These are phyloP conservation scores for Sonneratia alba DNA, from an alignment of 345 rosid genomes.

Conservation along the genomic window DNA sequence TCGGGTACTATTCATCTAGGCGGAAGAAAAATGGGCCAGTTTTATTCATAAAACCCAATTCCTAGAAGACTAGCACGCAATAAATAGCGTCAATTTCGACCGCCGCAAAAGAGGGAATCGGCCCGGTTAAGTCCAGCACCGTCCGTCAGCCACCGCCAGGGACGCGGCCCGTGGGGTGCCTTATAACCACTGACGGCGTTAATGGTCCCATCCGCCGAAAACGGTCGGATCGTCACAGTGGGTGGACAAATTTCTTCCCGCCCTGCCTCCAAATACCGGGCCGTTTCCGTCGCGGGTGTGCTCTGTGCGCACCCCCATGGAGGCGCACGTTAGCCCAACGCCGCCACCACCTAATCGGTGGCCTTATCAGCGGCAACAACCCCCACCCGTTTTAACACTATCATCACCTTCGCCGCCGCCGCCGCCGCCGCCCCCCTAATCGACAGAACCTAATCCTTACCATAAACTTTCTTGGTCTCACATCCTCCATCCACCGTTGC, in stretches of 20 bases:
- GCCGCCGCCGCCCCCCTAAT: conserved; percentile 26
- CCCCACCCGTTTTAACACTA: conserved; percentile 3
- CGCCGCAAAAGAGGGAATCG: neutral
- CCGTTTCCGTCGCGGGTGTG: conserved; percentile 3
- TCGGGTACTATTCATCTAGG: no score
- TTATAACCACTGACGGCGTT: conserved; percentile 6
- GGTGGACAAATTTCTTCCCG: neutral
- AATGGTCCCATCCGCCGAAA: neutral
- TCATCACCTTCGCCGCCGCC: conserved; percentile 29
- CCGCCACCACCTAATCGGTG: conserved; percentile 12
- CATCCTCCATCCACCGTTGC: conserved; percentile 9
- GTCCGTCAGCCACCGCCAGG: neutral
- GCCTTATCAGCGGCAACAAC: neutral
- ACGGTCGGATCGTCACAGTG: neutral
- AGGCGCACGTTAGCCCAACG: conserved; percentile 40
- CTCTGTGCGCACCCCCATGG: conserved; percentile 14
- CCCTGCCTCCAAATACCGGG: neutral
- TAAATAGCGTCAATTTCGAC: neutral
- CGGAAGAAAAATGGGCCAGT: no score
- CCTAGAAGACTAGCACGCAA: no score
- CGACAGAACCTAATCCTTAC: conserved; percentile 16
- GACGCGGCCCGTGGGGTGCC: neutral
- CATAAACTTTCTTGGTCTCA: conserved; percentile 8
- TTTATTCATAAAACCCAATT: no score
- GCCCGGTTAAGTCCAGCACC: neutral